phyloP scores from a whole-genome alignment of 805 yeast species.

The Vanderwaltozyma tropicalis region DNA sequence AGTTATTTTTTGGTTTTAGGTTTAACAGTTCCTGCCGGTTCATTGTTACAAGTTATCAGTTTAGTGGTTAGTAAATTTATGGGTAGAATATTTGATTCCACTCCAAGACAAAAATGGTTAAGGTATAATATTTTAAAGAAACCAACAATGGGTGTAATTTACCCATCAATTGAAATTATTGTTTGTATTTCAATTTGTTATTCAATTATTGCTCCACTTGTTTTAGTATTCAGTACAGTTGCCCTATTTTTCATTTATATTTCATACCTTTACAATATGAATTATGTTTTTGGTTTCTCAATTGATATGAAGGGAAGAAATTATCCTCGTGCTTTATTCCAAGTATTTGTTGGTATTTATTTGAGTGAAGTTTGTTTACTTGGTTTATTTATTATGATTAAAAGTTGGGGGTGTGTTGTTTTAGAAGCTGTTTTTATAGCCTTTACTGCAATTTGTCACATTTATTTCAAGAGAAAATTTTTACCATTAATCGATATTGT shows the following conservation, averaged over 20 bases:
- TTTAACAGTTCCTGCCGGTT: conserved; percentile 63
- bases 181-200: conserved; percentile 65
- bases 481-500: conserved; percentile 57
- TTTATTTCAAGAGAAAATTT: conserved; percentile 49
- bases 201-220: conserved; percentile 67
- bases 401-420: conserved; percentile 70
- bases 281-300: conserved; percentile 52
- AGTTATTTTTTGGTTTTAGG: conserved; percentile 76
- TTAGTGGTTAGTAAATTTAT: conserved; percentile 62
- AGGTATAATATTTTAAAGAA: conserved; percentile 54
- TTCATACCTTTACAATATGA: conserved; percentile 53
- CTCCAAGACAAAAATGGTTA: conserved; percentile 89
- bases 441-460: conserved; percentile 49
- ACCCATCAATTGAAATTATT: conserved; percentile 69
- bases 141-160: conserved; percentile 73
- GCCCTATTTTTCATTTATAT: conserved; percentile 47
- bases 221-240: conserved; percentile 55
- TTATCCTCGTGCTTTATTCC: conserved; percentile 63
- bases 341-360: conserved; percentile 61
- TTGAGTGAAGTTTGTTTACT: conserved; percentile 58
- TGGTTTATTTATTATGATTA: conserved; percentile 65
- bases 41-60: conserved; percentile 63
- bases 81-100: conserved; percentile 62
- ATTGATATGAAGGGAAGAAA: conserved; percentile 61
- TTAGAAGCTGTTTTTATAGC: conserved; percentile 51